Conservation (phyloP, 2,329 filamentous ascomycete species). For the Neonectria ditissima region DNA sequence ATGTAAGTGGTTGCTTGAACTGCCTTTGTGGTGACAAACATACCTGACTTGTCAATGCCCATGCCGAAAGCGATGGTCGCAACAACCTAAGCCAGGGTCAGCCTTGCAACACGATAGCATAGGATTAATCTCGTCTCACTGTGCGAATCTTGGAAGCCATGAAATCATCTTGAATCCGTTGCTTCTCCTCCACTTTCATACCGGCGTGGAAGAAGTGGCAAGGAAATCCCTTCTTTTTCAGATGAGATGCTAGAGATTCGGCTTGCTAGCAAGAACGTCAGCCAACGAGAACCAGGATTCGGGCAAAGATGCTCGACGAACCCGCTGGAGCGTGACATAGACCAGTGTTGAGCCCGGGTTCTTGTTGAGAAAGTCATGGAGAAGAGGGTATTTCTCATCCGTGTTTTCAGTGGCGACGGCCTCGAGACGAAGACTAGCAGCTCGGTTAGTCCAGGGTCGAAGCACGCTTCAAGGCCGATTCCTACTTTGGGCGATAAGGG, state of each 20-base stretch:
- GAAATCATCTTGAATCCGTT: constrained; percentile 62
- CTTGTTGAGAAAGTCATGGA: constrained; percentile 61
- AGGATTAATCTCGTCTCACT: constrained; percentile 23
- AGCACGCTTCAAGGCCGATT: rapidly evolving
- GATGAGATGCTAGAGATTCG: constrained; percentile 54
- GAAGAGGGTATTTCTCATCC: constrained; percentile 57
- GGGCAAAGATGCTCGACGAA: constrained; percentile 9
- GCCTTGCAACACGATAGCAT: rapidly evolving
- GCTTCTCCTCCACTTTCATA: constrained; percentile 59
- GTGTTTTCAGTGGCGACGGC: constrained; percentile 57
- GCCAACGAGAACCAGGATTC: background rate
- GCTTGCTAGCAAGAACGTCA: constrained; percentile 52
- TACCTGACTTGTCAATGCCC: constrained; percentile 66
- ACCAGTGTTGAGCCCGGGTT: constrained; percentile 69
- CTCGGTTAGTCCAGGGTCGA: background rate
- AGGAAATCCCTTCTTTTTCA: constrained; percentile 54
- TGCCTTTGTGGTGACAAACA: background rate
- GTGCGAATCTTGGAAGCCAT: constrained; percentile 58
- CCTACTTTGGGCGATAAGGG: constrained; percentile 67
- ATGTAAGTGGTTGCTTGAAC: background rate
- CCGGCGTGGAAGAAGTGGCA: constrained; percentile 64
- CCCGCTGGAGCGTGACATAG: constrained; percentile 69
- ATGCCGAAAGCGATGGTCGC: constrained; percentile 71
- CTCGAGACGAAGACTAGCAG: constrained; percentile 60
- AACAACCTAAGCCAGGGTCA: constrained; percentile 35